These are phyloP conservation scores for Kwoniella shivajii DNA, from an alignment of 1,284 basidiomycete species.

Conservation along the genomic window DNA sequence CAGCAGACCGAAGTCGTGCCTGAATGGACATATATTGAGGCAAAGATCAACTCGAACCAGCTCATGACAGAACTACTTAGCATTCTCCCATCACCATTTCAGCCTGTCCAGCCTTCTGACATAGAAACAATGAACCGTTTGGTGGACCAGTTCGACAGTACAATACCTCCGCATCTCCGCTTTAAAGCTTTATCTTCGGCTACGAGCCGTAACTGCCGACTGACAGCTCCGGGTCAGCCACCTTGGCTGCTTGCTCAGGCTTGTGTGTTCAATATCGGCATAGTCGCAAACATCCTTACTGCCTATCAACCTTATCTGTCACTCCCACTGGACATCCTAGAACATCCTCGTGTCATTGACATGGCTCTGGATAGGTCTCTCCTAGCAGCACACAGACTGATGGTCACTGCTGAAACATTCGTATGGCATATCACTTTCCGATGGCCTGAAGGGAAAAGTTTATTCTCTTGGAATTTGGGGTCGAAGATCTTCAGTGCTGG, in stretches of 20 bases:
- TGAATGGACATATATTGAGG: slow-evolving; percentile 10
- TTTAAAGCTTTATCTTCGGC: background rate
- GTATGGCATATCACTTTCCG: slow-evolving; percentile 7
- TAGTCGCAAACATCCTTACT: background rate
- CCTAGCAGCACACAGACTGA: slow-evolving; percentile 1
- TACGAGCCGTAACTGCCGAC: background rate
- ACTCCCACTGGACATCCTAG: background rate
- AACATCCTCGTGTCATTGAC: background rate
- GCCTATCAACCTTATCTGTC: slow-evolving; percentile 8
- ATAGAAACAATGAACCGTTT: background rate
- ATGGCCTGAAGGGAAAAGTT: slow-evolving; percentile 5
- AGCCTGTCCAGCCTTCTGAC: background rate
- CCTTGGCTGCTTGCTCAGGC: slow-evolving; percentile 8
- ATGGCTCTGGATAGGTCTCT: slow-evolving; percentile 1
- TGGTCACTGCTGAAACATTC: slow-evolving; percentile 2
- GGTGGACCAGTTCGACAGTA: background rate
- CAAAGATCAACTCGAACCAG: background rate
- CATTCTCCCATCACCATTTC: background rate
- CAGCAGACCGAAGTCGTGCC: too few relatives aligned
- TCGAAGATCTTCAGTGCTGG: slow-evolving; percentile 9
- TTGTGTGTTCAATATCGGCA: slow-evolving; percentile 1
- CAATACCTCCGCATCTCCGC: background rate
- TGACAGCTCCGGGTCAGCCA: slow-evolving; percentile 2
- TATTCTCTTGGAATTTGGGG: slow-evolving; percentile 13
- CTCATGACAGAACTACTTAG: background rate